These are phyloP conservation scores for Passiflora organensis DNA, from an alignment of 345 rosid species.

Conservation along the genomic window DNA sequence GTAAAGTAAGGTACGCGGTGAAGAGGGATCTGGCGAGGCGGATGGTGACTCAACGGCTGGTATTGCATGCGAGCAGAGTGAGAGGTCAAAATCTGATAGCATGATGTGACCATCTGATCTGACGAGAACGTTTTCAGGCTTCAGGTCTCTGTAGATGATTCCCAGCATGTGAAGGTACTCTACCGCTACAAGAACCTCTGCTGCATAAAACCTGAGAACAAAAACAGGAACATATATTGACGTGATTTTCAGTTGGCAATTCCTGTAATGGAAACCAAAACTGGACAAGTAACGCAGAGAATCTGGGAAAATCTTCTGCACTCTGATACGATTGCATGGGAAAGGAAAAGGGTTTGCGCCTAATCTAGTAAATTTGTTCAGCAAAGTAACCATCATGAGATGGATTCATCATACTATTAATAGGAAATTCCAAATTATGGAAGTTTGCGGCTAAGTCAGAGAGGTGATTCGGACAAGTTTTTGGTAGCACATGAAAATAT, in stretches of 20 bases:
- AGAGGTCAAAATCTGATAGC: constrained; percentile 94
- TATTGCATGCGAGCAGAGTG: constrained; percentile 70
- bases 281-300: not conserved
- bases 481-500: not conserved
- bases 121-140: constrained; percentile 88
- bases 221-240: not conserved
- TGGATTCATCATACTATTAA: constrained; percentile 16
- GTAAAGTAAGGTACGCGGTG: constrained; percentile 13
- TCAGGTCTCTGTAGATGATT: constrained; percentile 86
- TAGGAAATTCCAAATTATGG: constrained; percentile 20
- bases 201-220: constrained; percentile 86
- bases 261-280: constrained; percentile 1
- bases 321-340: constrained; percentile 14
- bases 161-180: constrained; percentile 98
- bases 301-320: constrained; percentile 4
- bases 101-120: constrained; percentile 97
- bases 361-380: constrained; percentile 4
- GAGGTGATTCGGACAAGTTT: constrained; percentile 12
- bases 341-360: constrained; percentile 6
- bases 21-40: constrained; percentile 35
- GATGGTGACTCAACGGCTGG: constrained; percentile 77
- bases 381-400: constrained; percentile 8
- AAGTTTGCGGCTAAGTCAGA: constrained; percentile 38
- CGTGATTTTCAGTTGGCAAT: not conserved
- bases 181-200: constrained; percentile 82